Conservation (phyloP, 768 basidiomycete genomes). For the Clitopilus hobsonii region DNA sequence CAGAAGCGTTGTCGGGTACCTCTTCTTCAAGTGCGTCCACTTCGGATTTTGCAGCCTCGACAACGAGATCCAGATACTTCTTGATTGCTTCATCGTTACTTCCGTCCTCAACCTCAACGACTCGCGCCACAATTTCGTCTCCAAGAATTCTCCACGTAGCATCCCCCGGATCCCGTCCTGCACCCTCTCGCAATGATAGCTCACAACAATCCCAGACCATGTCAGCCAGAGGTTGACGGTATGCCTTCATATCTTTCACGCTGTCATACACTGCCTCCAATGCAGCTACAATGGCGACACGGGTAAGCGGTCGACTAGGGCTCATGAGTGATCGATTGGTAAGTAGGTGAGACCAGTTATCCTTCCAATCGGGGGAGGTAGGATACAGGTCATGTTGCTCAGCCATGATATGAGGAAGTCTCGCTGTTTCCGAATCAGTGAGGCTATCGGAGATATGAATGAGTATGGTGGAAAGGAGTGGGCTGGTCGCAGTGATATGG, state of each 20-base stretch:
- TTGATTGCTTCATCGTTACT: conserved; percentile 19
- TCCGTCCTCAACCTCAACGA: conserved; percentile 31
- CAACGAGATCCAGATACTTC: conserved; percentile 36
- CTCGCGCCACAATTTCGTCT: conserved; percentile 61
- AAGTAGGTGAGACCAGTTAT: conserved; percentile 59
- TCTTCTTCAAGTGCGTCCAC: conserved; percentile 36
- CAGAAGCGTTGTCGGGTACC: conserved; percentile 34
- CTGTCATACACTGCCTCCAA: conserved; percentile 58
- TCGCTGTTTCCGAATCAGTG: conserved; percentile 61
- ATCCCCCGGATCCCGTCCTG: conserved; percentile 32
- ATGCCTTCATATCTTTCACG: conserved; percentile 64
- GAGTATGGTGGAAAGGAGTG: conserved; percentile 58
- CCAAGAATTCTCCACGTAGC: conserved; percentile 58
- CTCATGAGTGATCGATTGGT: conserved; percentile 42
- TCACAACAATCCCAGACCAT: conserved; percentile 47
- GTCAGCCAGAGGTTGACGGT: conserved; percentile 50
- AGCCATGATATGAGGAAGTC: conserved; percentile 56
- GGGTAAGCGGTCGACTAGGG: conserved; percentile 43
- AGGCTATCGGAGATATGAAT: conserved; percentile 66
- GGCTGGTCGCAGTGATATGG: conserved; percentile 51
- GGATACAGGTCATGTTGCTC: conserved; percentile 68
- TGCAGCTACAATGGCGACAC: conserved; percentile 50
- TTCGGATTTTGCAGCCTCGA: conserved; percentile 29
- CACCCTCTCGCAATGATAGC: conserved; percentile 20
- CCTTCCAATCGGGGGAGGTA: conserved; percentile 66